phyloP scores from a whole-genome alignment of 1,139 yeast species.

The Pichiaceae sp. region DNA sequence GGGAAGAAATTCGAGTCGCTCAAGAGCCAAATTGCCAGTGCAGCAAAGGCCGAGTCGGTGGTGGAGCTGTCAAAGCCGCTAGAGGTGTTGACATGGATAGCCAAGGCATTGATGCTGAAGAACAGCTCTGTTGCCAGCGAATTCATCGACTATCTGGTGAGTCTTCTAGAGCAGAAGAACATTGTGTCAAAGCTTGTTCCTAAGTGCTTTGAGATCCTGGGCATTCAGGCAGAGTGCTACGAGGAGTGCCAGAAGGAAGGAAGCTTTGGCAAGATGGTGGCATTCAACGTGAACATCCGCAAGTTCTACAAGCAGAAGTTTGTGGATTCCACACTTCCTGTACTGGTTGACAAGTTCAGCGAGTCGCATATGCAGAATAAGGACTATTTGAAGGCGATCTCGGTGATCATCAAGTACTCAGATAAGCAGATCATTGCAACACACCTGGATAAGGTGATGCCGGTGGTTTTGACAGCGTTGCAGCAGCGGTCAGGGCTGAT shows the following conservation, averaged over 20 bases:
- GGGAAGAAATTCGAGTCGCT: conserved; percentile 3
- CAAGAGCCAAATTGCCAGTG: conserved; percentile 5
- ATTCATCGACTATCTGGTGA: conserved; percentile 30
- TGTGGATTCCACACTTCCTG: conserved; percentile 49
- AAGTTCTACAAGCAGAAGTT: conserved; percentile 71
- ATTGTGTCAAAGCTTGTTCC: conserved; percentile 35
- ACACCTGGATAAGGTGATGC: conserved; percentile 56
- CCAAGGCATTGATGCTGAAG: conserved; percentile 61
- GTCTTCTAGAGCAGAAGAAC: conserved; percentile 25
- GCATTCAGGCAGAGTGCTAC: conserved; percentile 61
- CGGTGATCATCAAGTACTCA: conserved; percentile 58
- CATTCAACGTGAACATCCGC: conserved; percentile 50
- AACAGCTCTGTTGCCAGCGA: conserved; percentile 41
- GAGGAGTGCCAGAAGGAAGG: conserved; percentile 46
- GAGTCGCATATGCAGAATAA: conserved; percentile 18
- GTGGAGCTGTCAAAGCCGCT: conserved; percentile 21
- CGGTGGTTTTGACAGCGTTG: conserved; percentile 63
- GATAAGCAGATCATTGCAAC: conserved; percentile 53
- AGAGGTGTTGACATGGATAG: conserved; percentile 60
- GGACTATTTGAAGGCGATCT: conserved; percentile 54
- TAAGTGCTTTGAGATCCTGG: conserved; percentile 52
- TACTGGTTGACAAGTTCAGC: conserved; percentile 33
- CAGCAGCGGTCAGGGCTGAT: conserved; percentile 27
- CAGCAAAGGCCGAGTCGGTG: neutral
- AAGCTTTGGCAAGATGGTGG: conserved; percentile 25